Base-by-base conservation (phyloP, 1,139 yeast genomes). In the Taiozyma onychis region DNA sequence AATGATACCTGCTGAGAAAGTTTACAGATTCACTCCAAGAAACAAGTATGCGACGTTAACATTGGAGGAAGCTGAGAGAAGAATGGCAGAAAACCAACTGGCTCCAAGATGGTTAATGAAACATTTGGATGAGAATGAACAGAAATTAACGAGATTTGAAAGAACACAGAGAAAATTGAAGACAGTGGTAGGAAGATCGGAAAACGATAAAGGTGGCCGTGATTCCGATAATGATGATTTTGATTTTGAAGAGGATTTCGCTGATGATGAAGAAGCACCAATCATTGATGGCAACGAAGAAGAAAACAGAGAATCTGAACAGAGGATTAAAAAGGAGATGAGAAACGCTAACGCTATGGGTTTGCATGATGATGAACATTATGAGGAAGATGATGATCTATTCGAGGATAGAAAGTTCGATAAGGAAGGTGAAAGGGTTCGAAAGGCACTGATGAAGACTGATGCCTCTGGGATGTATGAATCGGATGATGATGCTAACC, bases 191-290 rank as follows among this genome's bases (percentile, higher is more conserved):
- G 82, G 81, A 2, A 69, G 73, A 11, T 66, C 65, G 24, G 72
- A 70, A 42, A 84, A 77, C 46, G 72, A 67, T 47, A 67, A 66
- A 48, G 66, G 67, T 35, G 54, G 53, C 5, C 70, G 83, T 56
- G 89, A 83, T 59, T 85, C 89, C 10, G 96, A 89, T 55, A 91
- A 88, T 57, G 97, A 91, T 58, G 98, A 91, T 64, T 72, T 91
- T 59, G 99, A 93, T 71, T 95, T 78, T 62, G 97, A 93, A 58
- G 99, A 93, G 66, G 98, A 91, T 66, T 93, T 93, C 69, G 98
- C 96, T 24, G 99, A 93, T 68, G 99, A 93, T 67, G 99, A 93
- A 70, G 99, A 93, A 67, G 98, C 98, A 1, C 99, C 99, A 30
- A 88, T 91, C 53, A 83, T 93, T 78, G 99, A 93, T 63, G 98